Base-by-base conservation (phyloP, 148 eudicot species). In the Fagopyrum esculentum region DNA sequence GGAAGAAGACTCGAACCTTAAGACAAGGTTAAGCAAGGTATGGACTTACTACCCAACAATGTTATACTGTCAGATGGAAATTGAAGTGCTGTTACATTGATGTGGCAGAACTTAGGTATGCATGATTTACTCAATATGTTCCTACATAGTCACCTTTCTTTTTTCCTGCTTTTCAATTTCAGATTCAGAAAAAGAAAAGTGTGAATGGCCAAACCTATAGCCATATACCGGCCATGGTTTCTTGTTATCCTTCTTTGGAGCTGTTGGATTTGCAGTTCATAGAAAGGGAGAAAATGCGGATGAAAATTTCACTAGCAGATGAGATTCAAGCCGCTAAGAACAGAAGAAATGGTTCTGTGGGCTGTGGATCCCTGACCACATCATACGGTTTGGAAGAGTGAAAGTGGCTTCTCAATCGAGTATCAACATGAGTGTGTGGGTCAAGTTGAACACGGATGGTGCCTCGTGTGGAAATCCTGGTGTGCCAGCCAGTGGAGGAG, bases 281-380 rank as follows among this genome's bases (percentile, higher is more conserved):
- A 49, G 87, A 86, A 75, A 79, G 64, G 63, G 85, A 84, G 71
- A 83, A 68, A 35, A 50, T 26, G 73, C 83, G 78, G 61, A 85
- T 66, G 75, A 79, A 81, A 64, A 73, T 86, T 73, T 89, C 98
- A 30, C 93, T 94, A 35, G 97, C 90, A 35, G 98, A 94, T 77
- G 97, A 91, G 77, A 94, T 94, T 71, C 91, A 80, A 73, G 88
- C 87, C 76, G 94, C 92, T 47, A 93, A 91, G 84, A 87, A 77
- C 76, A 86, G 73, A 81, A 84, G 89, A 79, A 69, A 22, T 43
- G 76, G 76, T 30, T 57, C 49, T 50, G 29, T 59, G 7, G 69
- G 43, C 54, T 75, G 19, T 10, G 78, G 49, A 73, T 44, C 80
- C 35, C 64, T 71, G 45, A 59, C 73, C 71, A 57, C 83, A 50